Evolutionary conservation across 1,139 yeast species (phyloP).

Genomic region (Yamadazyma jaroonii): DNA sequence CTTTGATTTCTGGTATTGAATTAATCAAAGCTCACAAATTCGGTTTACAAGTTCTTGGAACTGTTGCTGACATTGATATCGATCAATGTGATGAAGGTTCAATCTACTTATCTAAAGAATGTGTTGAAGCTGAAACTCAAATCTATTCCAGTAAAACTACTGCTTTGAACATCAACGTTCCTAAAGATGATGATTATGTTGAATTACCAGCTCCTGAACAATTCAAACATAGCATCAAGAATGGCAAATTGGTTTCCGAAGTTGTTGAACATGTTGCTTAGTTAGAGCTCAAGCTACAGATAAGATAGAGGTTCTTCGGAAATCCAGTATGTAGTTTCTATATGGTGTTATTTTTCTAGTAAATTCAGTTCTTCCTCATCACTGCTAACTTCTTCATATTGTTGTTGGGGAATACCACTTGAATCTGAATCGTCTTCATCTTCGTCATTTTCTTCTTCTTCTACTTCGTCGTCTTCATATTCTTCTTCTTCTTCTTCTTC

Average conservation of each 20-base stretch:
- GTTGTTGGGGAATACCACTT: too few relatives aligned
- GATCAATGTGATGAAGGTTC: conserved; percentile 90
- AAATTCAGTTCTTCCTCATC: conserved; percentile 7
- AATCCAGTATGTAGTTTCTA: neutral
- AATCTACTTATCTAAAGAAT: conserved; percentile 70
- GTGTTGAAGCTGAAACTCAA: conserved; percentile 60
- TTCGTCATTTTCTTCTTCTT: conserved; percentile 7
- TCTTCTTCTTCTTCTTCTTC: conserved; percentile 12
- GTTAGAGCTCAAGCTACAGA: too few relatives aligned
- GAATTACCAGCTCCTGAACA: conserved; percentile 90
- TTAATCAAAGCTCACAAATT: conserved; percentile 77
- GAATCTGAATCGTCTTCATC: neutral
- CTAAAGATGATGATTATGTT: conserved; percentile 58
- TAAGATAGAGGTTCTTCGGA: neutral
- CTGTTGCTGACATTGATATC: conserved; percentile 76
- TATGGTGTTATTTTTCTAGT: neutral
- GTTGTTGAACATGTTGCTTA: conserved; percentile 50
- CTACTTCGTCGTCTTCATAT: conserved; percentile 11
- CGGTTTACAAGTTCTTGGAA: conserved; percentile 81
- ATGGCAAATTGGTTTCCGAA: conserved; percentile 40
- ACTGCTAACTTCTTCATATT: too few relatives aligned
- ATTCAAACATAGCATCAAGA: conserved; percentile 56
- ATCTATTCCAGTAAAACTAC: conserved; percentile 83
- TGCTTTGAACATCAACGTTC: conserved; percentile 79
- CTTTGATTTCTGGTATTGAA: conserved; percentile 85